Percentiles rank a stretch among this genome's conserved stretches.
Conservation (phyloP, 1,139 yeast genomes). For the Candida frijolesensis region DNA sequence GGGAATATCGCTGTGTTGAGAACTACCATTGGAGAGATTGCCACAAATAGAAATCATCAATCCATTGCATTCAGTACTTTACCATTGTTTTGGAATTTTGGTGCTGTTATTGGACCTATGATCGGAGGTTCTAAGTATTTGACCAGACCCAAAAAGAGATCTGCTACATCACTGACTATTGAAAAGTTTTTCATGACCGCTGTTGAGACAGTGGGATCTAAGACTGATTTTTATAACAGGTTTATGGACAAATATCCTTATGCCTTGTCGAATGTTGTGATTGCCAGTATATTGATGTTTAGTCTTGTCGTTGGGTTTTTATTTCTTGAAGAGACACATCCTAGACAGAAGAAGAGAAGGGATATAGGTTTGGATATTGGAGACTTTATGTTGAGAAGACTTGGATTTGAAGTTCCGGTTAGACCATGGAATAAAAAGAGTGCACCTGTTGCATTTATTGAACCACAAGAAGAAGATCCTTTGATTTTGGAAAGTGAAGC, state of each 20-base stretch:
- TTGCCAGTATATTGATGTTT: conserved; percentile 36
- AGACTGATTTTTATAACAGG: conserved; percentile 8
- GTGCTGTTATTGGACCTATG: conserved; percentile 54
- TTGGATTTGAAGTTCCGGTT: conserved; percentile 33
- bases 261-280: conserved; percentile 59
- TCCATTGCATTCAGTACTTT: conserved; percentile 39
- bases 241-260: conserved; percentile 43
- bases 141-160: conserved; percentile 29
- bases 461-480: not conserved
- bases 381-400: conserved; percentile 35
- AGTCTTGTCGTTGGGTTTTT: conserved; percentile 49
- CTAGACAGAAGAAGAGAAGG: conserved; percentile 34
- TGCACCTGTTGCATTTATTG: no score
- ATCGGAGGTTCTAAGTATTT: conserved; percentile 51
- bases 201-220: conserved; percentile 57
- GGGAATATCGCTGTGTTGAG: conserved; percentile 42
- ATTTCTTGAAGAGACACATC: conserved; percentile 64
- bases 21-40: conserved; percentile 42
- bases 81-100: conserved; percentile 39
- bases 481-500: not conserved
- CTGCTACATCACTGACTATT: conserved; percentile 4
- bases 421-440: conserved; percentile 35
- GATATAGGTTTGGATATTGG: conserved; percentile 59
- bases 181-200: conserved; percentile 8
- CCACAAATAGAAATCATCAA: conserved; percentile 38